Evolutionary conservation across 176 grass and related monocot genomes (phyloP).

Genomic region (Echinochloa phyllopogon): DNA sequence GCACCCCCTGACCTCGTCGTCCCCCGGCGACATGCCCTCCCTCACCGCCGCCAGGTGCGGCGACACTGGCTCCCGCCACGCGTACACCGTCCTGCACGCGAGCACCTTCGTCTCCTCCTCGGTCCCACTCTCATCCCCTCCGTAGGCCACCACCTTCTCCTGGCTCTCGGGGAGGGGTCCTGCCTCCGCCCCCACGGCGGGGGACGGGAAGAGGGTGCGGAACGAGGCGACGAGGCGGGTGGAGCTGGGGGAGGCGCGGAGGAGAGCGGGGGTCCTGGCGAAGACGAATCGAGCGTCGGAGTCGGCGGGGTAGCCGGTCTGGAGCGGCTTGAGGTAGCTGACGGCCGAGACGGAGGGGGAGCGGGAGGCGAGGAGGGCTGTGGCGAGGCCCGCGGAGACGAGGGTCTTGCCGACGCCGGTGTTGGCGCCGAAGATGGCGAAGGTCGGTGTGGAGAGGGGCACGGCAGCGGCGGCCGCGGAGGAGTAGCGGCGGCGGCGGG

Average conservation of each 20-base stretch:
- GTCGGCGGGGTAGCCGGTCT: conserved; percentile 84
- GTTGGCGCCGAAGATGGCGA: conserved; percentile 83
- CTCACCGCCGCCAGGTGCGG: conserved; percentile 88
- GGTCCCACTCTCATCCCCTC: neutral
- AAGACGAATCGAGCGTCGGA: conserved; percentile 85
- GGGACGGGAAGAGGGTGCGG: conserved; percentile 60
- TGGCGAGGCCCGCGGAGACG: conserved; percentile 78
- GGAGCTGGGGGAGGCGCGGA: conserved; percentile 17
- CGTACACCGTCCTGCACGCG: conserved; percentile 77
- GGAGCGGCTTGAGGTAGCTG: conserved; percentile 85
- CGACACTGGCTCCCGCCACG: conserved; percentile 82
- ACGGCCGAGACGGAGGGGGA: conserved; percentile 43
- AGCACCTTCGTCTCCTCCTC: conserved; percentile 48
- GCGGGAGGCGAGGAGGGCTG: conserved; percentile 51
- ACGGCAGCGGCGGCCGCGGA: neutral
- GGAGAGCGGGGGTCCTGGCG: conserved; percentile 46
- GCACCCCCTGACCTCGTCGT: conserved; percentile 57
- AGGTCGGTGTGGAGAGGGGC: conserved; percentile 61
- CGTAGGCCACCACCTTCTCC: conserved; percentile 45
- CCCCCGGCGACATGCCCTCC: conserved; percentile 72
- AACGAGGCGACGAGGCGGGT: conserved; percentile 62
- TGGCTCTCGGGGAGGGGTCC: conserved; percentile 24
- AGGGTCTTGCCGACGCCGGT: conserved; percentile 95
- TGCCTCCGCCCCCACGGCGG: conserved; percentile 36
- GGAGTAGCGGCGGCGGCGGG: neutral